Percentiles rank a stretch among this genome's conserved stretches.
phyloP scores from a whole-genome alignment of 2,329 filamentous ascomycete genomes.

The Penicillium sp. region DNA sequence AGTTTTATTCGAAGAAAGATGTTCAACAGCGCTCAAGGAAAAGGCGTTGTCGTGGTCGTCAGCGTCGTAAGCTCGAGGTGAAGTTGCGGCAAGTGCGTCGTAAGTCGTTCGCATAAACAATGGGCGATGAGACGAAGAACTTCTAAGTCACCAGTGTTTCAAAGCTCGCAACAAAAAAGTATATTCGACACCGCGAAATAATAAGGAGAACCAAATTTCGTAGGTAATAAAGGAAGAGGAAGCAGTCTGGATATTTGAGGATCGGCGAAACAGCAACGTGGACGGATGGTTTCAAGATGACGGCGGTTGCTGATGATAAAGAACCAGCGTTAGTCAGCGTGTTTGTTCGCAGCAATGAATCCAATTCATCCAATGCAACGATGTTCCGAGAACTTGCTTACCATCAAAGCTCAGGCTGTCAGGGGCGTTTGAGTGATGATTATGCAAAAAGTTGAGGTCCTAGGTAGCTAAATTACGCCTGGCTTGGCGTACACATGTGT shows the following conservation, averaged over 20 bases:
- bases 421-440: not conserved
- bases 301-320: not conserved
- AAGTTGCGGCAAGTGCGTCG: not conserved
- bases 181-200: not conserved
- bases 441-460: not conserved
- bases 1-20: not conserved
- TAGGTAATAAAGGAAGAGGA: not conserved
- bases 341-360: not conserved
- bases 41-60: not conserved
- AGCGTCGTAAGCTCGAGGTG: not conserved
- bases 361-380: not conserved
- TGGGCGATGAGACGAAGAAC: not conserved
- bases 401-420: not conserved
- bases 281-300: constrained; percentile 6
- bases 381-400: not conserved
- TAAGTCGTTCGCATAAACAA: not conserved
- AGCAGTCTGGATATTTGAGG: not conserved
- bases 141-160: not conserved
- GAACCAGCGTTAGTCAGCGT: not conserved
- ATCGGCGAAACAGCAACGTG: constrained; percentile 13
- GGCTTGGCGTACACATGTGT: not conserved
- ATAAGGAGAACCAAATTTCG: too few relatives aligned
- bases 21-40: not conserved
- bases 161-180: not conserved
- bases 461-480: not conserved